These are phyloP conservation scores for Somion occarium DNA, from an alignment of 1,284 basidiomycete species.

Conservation along the genomic window DNA sequence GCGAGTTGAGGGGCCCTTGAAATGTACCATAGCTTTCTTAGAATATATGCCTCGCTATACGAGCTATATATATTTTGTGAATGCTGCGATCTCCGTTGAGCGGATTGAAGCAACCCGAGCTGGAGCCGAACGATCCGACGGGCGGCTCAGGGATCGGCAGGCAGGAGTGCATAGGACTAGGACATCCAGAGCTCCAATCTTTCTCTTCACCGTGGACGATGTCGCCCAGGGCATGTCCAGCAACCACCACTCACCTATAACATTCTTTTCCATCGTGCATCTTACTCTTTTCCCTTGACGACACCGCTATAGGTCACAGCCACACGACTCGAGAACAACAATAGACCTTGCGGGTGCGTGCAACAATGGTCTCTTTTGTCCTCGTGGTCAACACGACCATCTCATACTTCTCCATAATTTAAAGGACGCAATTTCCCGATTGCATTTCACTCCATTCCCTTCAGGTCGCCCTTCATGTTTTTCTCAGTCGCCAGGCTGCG, in stretches of 20 bases:
- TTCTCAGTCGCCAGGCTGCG: conserved; percentile 69
- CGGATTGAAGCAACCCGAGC: too few relatives aligned
- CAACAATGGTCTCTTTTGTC: conserved; percentile 17
- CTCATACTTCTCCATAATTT: not conserved
- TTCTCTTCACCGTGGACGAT: not conserved
- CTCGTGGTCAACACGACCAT: conserved; percentile 9
- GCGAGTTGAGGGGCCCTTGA: too few relatives aligned
- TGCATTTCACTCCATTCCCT: conserved; percentile 3
- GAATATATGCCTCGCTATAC: too few relatives aligned
- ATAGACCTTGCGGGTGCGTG: conserved; percentile 18
- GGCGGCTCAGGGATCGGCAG: too few relatives aligned
- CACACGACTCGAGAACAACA: conserved; percentile 17
- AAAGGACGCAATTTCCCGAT: conserved; percentile 5
- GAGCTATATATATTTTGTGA: too few relatives aligned
- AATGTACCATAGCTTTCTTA: not conserved
- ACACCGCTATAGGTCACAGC: not conserved
- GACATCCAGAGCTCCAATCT: too few relatives aligned
- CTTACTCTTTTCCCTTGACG: not conserved
- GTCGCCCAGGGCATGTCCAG: not conserved
- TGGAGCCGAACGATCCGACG: too few relatives aligned
- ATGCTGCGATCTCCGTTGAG: too few relatives aligned
- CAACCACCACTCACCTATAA: not conserved
- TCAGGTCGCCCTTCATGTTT: conserved; percentile 43
- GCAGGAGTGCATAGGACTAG: too few relatives aligned
- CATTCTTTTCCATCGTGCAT: not conserved